Conservation (phyloP, 1,284 basidiomycete genomes). For the Trametes polyzona region DNA sequence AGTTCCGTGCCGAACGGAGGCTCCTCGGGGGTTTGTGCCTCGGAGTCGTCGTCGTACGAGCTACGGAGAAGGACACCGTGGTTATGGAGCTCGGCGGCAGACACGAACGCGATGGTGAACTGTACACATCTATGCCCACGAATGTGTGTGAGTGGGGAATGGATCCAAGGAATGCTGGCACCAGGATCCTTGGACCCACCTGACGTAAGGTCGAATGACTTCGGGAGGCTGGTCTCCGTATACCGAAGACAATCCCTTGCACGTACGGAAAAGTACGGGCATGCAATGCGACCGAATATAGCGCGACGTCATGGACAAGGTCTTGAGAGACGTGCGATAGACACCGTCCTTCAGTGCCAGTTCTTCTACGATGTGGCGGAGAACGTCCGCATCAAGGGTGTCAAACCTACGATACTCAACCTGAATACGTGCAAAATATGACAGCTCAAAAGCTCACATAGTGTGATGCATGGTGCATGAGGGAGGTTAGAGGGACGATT, state of each 20-base stretch:
- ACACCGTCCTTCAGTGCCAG: not conserved
- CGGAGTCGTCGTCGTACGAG: not conserved
- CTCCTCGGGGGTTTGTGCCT: no score
- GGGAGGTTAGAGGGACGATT: no score
- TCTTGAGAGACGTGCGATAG: not conserved
- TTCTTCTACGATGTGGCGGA: not conserved
- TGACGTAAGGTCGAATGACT: not conserved
- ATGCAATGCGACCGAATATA: not conserved
- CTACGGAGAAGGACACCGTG: no score
- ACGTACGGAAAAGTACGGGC: not conserved
- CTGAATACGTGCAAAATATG: no score
- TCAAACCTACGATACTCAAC: no score
- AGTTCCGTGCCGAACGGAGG: not conserved
- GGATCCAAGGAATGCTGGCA: no score
- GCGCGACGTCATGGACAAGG: not conserved
- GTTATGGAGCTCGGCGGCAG: no score
- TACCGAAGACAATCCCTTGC: not conserved
- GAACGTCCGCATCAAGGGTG: not conserved
- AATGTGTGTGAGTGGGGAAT: not conserved
- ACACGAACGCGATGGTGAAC: not conserved
- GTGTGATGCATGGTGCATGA: no score
- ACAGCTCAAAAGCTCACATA: no score
- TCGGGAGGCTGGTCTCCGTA: not conserved
- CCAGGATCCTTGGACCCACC: not conserved
- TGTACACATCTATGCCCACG: not conserved